A percentile compares a stretch with the other conserved stretches of the same genome.
These are phyloP conservation scores for Begonia fuchsioides DNA, from an alignment of 306 rosid genomes.

Conservation along the genomic window DNA sequence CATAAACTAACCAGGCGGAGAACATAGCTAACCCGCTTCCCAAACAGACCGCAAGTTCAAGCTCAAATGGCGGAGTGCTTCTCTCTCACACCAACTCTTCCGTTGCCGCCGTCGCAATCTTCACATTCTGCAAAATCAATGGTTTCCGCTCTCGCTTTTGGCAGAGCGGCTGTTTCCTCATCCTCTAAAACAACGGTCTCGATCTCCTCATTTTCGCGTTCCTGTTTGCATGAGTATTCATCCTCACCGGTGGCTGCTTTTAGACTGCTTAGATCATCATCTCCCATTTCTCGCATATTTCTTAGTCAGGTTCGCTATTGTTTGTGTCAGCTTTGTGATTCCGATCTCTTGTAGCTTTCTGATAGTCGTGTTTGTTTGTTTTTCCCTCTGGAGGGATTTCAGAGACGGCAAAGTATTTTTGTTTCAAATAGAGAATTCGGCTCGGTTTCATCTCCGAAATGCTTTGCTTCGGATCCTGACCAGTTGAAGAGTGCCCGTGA, in stretches of 20 bases:
- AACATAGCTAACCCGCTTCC: too few species aligned
- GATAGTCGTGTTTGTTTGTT: neutral
- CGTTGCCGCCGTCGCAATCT: slow-evolving; percentile 19
- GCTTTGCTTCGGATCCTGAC: slow-evolving; percentile 60
- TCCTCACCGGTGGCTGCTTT: slow-evolving; percentile 19
- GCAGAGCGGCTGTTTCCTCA: slow-evolving; percentile 23
- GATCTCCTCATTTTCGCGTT: slow-evolving; percentile 15
- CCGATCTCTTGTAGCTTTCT: neutral
- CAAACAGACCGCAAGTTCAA: too few species aligned
- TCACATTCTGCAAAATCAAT: slow-evolving; percentile 10
- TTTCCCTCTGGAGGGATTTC: slow-evolving; percentile 1
- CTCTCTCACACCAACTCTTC: slow-evolving; percentile 18
- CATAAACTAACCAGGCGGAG: too few species aligned
- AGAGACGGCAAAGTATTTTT: slow-evolving; percentile 32
- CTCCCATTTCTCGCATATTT: slow-evolving; percentile 53
- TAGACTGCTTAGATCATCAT: slow-evolving; percentile 38
- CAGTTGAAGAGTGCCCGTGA: slow-evolving; percentile 71
- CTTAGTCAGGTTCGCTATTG: slow-evolving; percentile 41
- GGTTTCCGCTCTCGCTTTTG: slow-evolving; percentile 26
- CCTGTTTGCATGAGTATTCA: slow-evolving; percentile 9
- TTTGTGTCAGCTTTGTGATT: neutral
- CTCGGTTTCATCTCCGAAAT: slow-evolving; percentile 34
- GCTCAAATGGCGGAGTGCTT: slow-evolving; percentile 29
- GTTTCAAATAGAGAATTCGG: slow-evolving; percentile 33
- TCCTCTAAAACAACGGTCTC: slow-evolving; percentile 31